Evolutionary conservation across 176 grass and related monocot species (phyloP), one percentile per base, ranked within the genome.

Genomic region (Thinopyrum elongatum): DNA sequence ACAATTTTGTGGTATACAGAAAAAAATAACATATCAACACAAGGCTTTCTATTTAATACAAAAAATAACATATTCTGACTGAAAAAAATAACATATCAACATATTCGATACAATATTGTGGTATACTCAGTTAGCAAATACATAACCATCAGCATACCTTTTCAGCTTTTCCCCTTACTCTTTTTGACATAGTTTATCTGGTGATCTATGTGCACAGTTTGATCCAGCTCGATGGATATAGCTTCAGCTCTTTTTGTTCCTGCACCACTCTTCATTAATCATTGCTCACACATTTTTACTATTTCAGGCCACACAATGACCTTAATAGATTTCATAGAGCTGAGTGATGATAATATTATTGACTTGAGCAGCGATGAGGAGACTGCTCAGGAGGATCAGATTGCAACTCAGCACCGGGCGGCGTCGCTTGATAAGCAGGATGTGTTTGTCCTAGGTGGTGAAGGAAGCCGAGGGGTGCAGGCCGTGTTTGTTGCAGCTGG

Each of bases 131-230:
- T 26, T 13, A 46, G 8, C 38, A 47, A 71, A 51, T 51, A 29
- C 19, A 78, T 30, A 80, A 80, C 23, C 6, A 19, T 82, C 29
- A 16, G 31, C 14, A 9, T 4, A 16, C 27, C 8, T 15, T 46
- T 46, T 3, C 42, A 13, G 42, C 42, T 66, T 14, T 66, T 44
- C 6, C 33, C n/a, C 19, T 11, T 2, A 60, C 2, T 15, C 44
- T 46, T 30, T 64, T 74, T 90, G 35, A 84, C 22, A 26, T 55
- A 17, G 28, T 83, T 78, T 70, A 25, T 79, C 80, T 76, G 30
- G 16, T 81, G 28, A 17, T 38, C 77, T 23, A 77, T 87, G 67
- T 28, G 69, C 65, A 41, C 65, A 94, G 89, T 97, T 94, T 87
- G 89, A 97, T 86, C 89, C 82, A 77, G 86, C 76, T 46, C 12